These are phyloP conservation scores for Mortierella alpina DNA, from an alignment of 192 early-diverging fungal genomes.

Conservation along the genomic window DNA sequence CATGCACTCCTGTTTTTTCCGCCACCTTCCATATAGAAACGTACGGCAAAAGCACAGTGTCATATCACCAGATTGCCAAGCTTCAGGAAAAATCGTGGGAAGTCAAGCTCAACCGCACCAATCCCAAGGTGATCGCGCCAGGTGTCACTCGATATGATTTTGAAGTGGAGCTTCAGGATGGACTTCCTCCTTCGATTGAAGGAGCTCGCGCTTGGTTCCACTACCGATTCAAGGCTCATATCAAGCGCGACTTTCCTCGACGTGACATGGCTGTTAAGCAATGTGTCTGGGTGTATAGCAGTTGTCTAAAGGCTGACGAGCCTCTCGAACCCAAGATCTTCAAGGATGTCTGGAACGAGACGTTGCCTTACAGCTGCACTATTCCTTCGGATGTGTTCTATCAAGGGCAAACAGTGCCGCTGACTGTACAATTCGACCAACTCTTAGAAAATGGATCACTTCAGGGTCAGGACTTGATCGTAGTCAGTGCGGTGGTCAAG, in stretches of 20 bases:
- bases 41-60: constrained; percentile 9
- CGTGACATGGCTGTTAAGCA: constrained; percentile 44
- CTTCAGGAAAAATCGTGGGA: constrained; percentile 42
- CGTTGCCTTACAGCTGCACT: constrained; percentile 19
- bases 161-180: constrained; percentile 21
- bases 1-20: too few relatives aligned
- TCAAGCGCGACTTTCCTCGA: constrained; percentile 32
- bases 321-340: constrained; percentile 25
- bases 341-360: constrained; percentile 30
- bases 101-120: constrained; percentile 20
- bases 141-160: constrained; percentile 42
- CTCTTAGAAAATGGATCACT: constrained; percentile 16
- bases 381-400: constrained; percentile 39
- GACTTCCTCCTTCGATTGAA: constrained; percentile 25
- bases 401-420: constrained; percentile 30
- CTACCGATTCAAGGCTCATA: constrained; percentile 40
- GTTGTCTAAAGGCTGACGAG: constrained; percentile 4
- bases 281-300: constrained; percentile 41
- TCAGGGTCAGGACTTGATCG: constrained; percentile 19
- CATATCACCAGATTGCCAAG: constrained; percentile 3
- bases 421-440: constrained; percentile 28
- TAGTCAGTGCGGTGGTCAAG: constrained; percentile 24
- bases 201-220: constrained; percentile 42
- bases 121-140: constrained; percentile 32
- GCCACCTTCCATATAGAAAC: constrained; percentile 17